Base-by-base conservation (phyloP, 1,284 basidiomycete genomes). In the Ganoderma resinaceum region DNA sequence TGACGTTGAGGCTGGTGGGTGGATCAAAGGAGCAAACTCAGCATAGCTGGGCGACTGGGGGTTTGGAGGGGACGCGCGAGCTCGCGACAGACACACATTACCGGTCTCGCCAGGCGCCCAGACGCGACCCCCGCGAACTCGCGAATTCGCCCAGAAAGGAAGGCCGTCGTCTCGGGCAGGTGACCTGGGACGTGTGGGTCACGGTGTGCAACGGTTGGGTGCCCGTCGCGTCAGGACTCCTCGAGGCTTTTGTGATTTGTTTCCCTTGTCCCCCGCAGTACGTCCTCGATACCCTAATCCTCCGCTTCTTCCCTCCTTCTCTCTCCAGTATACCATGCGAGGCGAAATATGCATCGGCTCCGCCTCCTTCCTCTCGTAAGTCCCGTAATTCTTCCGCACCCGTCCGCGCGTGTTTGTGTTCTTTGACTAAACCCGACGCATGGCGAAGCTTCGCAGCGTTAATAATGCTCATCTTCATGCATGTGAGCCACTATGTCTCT, bases 401-500 rank as follows among this genome's bases (percentile, higher is more conserved):
- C 69, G 65, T 23, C 40, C 9, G 52, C 66, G 46, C 57, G 53
- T 53, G 57, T 62, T 62, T 53, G 64, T 65, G 65, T 66, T 66
- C 43, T 46, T 68, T 37, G 68, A 69, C 74, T 74, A 63, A 81
- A 75, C 72, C 69, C 69, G 14, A 38, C 49, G 64, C 76, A 70
- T 72, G 66, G 67, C 66, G 70, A 67, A 94, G 92, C 53, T 83
- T 93, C 70, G 82, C 83, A 53, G 85, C 92, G 60, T 78, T 93
- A 68, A 73, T 94, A 61, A 82, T 94, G 70, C 85, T 94, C 77
- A 92, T 94, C 72, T 93, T 94, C 80, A 87, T 89, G 73, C 91
- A 94, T 85, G 92, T 92, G 78, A 72, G 89, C 74, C 61, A 70
- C 53, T 7, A 57, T 60, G 63, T 66, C 53, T 63, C 73, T 68